Evolutionary conservation across 2,329 filamentous ascomycete genomes (phyloP).

Genomic region (Pseudogymnoascus sp.): DNA sequence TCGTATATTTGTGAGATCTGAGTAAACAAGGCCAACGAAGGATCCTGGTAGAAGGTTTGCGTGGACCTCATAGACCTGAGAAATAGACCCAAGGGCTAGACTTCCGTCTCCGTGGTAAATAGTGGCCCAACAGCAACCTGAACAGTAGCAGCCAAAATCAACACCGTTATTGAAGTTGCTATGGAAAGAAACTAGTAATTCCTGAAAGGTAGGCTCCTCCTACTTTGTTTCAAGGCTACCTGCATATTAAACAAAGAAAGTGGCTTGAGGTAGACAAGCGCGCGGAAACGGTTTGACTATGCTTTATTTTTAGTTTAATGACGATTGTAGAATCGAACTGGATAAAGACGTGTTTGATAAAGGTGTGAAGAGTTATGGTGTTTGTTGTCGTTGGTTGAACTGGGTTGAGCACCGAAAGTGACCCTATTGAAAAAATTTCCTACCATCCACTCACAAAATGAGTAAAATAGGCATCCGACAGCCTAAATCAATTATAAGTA

Average conservation of each 20-base stretch:
- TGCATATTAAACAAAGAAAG: not conserved
- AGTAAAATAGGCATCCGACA: not conserved
- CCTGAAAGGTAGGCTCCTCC: not conserved
- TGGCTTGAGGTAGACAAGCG: not conserved
- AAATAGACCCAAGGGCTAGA: not conserved
- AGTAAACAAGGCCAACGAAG: not conserved
- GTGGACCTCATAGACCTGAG: not conserved
- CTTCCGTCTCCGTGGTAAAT: not conserved
- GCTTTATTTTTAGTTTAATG: not conserved
- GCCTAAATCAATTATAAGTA: not conserved
- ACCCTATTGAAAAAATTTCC: not conserved
- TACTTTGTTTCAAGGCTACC: slow-evolving; percentile 1
- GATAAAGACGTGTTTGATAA: not conserved
- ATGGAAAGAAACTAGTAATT: not conserved
- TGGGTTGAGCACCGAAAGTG: not conserved
- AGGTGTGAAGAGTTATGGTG: not conserved
- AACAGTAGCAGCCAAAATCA: not conserved
- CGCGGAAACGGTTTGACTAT: not conserved
- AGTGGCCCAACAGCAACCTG: not conserved
- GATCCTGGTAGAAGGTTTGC: not conserved
- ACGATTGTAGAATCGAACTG: not conserved
- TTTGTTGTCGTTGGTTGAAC: not conserved
- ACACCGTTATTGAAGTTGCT: not conserved
- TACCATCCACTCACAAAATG: not conserved
- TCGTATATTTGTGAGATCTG: not conserved